phyloP scores from a whole-genome alignment of 2,329 filamentous ascomycete species.

The Colletotrichum spaethianum region DNA sequence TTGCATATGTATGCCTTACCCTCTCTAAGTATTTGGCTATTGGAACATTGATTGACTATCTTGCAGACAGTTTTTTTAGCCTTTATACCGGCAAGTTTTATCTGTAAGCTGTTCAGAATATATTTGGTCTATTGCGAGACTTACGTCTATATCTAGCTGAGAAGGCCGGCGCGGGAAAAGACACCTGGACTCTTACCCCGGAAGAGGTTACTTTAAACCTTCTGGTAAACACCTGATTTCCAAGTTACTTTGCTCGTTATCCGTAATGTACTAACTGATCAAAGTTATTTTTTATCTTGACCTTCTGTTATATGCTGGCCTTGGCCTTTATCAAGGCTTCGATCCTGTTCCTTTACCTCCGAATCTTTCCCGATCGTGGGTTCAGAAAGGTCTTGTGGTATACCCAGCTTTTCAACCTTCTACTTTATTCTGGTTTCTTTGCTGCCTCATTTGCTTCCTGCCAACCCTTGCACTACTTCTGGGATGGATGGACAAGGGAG shows the following conservation, averaged over 20 bases:
- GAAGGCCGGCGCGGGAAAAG: neutral
- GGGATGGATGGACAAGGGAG: slow-evolving; percentile 13
- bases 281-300: neutral
- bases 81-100: neutral
- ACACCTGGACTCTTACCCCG: neutral
- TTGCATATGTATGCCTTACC: neutral
- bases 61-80: neutral
- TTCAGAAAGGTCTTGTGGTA: neutral
- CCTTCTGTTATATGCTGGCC: neutral
- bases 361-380: neutral
- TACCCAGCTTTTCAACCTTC: neutral
- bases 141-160: neutral
- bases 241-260: neutral
- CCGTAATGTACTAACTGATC: too few species aligned
- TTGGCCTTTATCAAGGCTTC: neutral
- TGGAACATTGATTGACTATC: neutral
- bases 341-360: slow-evolving; percentile 1
- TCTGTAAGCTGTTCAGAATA: neutral
- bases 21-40: too few species aligned
- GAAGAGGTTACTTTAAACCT: neutral
- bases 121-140: neutral
- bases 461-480: neutral
- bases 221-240: neutral
- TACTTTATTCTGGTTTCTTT: neutral
- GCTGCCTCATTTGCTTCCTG: neutral